Evolutionary conservation across 805 yeast genomes (phyloP).

Genomic region (Lipomyces spencermartinsiae): DNA sequence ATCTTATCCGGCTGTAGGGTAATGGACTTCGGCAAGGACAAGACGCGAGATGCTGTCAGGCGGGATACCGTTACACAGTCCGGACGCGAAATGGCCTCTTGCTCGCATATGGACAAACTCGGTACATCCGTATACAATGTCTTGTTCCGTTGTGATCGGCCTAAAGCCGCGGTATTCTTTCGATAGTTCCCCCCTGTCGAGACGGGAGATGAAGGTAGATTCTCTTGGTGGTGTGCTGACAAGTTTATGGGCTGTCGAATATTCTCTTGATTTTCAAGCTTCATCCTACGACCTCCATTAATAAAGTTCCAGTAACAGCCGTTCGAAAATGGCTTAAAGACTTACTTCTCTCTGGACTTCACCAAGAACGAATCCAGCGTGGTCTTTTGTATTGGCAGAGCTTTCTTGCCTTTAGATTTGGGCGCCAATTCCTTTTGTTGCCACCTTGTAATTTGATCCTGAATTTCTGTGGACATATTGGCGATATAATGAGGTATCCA

Average conservation of each 20-base stretch:
- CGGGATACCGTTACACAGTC: not conserved
- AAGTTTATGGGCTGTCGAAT: not conserved
- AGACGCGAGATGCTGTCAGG: not conserved
- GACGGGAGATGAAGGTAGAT: not conserved
- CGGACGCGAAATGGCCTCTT: not conserved
- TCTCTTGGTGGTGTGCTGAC: not conserved
- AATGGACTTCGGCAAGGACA: not conserved
- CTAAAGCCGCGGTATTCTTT: not conserved
- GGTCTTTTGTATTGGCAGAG: not conserved
- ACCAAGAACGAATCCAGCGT: constrained; percentile 3
- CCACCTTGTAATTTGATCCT: constrained; percentile 1
- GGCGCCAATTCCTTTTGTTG: not conserved
- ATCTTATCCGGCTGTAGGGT: not conserved
- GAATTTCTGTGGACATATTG: not conserved
- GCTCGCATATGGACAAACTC: not conserved
- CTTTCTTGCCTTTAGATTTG: not conserved
- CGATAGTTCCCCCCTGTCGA: not conserved
- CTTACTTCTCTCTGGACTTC: not conserved
- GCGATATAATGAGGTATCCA: constrained; percentile 4
- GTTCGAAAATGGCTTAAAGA: not conserved
- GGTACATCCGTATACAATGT: not conserved
- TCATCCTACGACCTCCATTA: not conserved
- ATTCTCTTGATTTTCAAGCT: not conserved
- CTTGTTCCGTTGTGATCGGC: constrained; percentile 1
- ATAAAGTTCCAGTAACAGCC: not conserved